Conservation (phyloP, 2,329 filamentous ascomycete species). For the Nothophaeocryptopus gaeumannii region DNA sequence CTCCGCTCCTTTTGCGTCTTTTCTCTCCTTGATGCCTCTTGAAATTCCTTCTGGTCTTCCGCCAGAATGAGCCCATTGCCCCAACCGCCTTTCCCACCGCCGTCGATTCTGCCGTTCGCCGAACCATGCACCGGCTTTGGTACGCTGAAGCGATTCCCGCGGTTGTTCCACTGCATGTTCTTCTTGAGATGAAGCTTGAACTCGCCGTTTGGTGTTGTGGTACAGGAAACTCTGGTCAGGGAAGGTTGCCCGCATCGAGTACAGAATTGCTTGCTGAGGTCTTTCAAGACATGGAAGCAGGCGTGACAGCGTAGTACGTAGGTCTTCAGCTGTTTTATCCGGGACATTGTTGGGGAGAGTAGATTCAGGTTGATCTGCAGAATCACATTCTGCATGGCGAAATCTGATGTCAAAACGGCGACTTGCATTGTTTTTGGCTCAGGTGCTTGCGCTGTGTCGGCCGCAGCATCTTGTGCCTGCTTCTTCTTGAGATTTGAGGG, state of each 20-base stretch:
- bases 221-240: slow-evolving; percentile 79
- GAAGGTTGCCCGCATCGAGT: slow-evolving; percentile 84
- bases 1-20: slow-evolving; percentile 68
- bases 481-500: slow-evolving; percentile 85
- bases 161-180: slow-evolving; percentile 94
- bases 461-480: slow-evolving; percentile 63
- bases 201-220: slow-evolving; percentile 73
- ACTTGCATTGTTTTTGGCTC: slow-evolving; percentile 71
- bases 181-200: slow-evolving; percentile 86
- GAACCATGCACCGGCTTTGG: slow-evolving; percentile 84
- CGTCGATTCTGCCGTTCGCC: slow-evolving; percentile 69
- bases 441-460: slow-evolving; percentile 44
- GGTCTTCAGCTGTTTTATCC: slow-evolving; percentile 80
- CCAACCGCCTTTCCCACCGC: slow-evolving; percentile 84
- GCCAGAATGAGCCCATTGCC: slow-evolving; percentile 78
- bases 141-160: slow-evolving; percentile 87
- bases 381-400: slow-evolving; percentile 95
- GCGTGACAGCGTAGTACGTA: slow-evolving; percentile 92
- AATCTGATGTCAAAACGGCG: slow-evolving; percentile 92
- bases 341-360: slow-evolving; percentile 71
- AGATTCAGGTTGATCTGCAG: slow-evolving; percentile 93
- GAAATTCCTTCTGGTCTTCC: slow-evolving; percentile 95
- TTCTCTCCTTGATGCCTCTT: slow-evolving; percentile 61
- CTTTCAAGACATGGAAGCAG: slow-evolving; percentile 80
- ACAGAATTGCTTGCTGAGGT: slow-evolving; percentile 90